Evolutionary conservation across 2,329 filamentous ascomycete genomes (phyloP), one percentile per base, ranked within the genome.

Genomic region (Colletotrichum sojae): DNA sequence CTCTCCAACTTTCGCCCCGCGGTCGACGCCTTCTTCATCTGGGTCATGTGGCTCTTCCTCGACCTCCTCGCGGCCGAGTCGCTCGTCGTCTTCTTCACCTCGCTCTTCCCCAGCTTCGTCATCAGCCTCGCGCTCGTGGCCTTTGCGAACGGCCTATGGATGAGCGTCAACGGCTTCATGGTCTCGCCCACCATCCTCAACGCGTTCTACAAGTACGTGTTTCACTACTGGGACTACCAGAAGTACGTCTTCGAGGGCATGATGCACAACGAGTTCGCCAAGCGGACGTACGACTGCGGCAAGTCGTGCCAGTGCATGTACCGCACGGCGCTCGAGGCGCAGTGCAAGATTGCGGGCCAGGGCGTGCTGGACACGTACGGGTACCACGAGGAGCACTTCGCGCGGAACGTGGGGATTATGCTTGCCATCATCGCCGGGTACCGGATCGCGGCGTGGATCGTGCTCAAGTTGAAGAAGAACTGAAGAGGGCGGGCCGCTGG

Each of bases 171-270:
- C 60, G 94, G 94, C 0, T 97, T 97, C 81, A 86, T 97, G 78
- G 93, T 97, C 2, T 86, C 89, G 3, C 89, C 91, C 4, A 88
- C 83, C 1, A 87, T 91, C 2, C 85, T 97, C 48, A 97, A 97
- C 78, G 88, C 87, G 2, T 97, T 97, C 74, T 97, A 92, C 90
- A 89, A 90, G 78, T 96, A 97, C 74, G 92, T 92, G 6, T 96
- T 96, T 74, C 92, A 95, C 77, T 97, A 95, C 78, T 95, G 95
- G 76, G 92, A 97, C 77, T 97, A 97, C 76, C 93, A 95, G 77
- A 88, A 84, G 49, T 97, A 95, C 74, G 94, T 97, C 4, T 97
- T 97, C 77, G 89, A 95, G 76, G 94, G 93, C 15, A 96, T 97
- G 94, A 96, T 97, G 93, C 90, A 95, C 61, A 97, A 96, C 75